Evolutionary conservation across 73 alveolate species (phyloP).

Genomic region (Tetrahymena borealis): DNA sequence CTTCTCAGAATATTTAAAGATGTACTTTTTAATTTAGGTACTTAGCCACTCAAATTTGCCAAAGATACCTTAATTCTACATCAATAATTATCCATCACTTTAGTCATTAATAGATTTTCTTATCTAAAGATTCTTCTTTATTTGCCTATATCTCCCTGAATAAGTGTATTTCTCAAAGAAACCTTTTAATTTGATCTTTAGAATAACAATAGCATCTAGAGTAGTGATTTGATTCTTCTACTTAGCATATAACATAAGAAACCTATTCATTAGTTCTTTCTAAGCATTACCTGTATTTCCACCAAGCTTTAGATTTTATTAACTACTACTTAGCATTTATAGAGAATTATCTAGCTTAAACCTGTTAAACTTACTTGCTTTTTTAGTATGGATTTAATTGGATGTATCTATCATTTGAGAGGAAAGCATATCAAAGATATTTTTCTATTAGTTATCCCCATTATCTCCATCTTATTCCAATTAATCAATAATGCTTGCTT

Average conservation of each 20-base stretch:
- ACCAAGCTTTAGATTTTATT: background rate
- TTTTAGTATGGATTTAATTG: too few relatives aligned
- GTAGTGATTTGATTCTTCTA: background rate
- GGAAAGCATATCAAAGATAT: too few relatives aligned
- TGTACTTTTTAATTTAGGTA: background rate
- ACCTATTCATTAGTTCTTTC: background rate
- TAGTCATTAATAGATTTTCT: background rate
- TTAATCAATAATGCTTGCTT: too few relatives aligned
- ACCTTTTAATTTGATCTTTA: background rate
- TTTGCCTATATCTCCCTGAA: background rate
- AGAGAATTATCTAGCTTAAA: background rate
- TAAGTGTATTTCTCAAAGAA: background rate
- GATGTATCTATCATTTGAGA: background rate
- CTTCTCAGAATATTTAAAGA: background rate
- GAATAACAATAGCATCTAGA: background rate
- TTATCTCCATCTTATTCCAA: too few relatives aligned
- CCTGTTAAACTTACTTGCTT: too few relatives aligned
- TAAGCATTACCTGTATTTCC: background rate
- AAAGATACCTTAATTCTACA: background rate
- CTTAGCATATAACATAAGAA: background rate
- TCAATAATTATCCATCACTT: background rate
- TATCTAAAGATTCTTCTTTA: background rate
- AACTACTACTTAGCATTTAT: background rate
- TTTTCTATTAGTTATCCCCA: too few relatives aligned
- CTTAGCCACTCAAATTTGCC: background rate